Evolutionary conservation across 1,284 basidiomycete species (phyloP), one percentile per base, ranked within the genome.

Genomic region (Naganishia albida): DNA sequence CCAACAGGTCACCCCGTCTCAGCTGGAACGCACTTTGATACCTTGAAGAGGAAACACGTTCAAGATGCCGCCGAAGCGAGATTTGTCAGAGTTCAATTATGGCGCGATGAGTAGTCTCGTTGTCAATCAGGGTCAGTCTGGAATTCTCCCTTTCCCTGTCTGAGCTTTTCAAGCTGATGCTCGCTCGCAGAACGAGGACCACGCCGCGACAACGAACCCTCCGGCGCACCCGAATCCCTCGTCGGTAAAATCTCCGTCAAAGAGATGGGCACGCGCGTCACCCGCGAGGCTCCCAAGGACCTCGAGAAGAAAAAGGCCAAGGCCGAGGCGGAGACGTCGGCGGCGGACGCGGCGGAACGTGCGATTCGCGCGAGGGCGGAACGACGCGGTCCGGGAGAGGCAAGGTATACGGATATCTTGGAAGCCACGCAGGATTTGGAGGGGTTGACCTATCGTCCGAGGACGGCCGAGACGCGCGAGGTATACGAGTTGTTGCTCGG

Each of bases 401-500:
- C 59, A 18, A 28, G 88, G 18, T 93, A 91, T 70, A 83, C 88
- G 0, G 91, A 96, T 75, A 90, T 97, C 67, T 87, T 96, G 66
- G 90, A 95, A 77, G 90, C 92, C 12, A 97, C 95, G 0, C 86
- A 92, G 74, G 89, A 93, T 70, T 87, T 96, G 56, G 94, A 98
- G 75, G 94, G 94, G 0, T 81, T 99, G 64, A 88, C 87, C 12
- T 99, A 99, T 77, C 86, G 90, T 39, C 96, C 96, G 7, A 83
- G 91, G 40, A 98, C 96, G 2, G 86, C 89, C 4, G 95, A 99
- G 80, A 99, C 94, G 23, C 83, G 92, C 18, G 90, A 96, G 72
- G 90, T 94, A 2, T 99, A 97, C 81, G 91, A 97, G 76, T 86
- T 97, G 70, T 88, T 99, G 68, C 83, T 99, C 16, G 87, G 89